phyloP scores from a whole-genome alignment of 176 grass and related monocot genomes.

The Musa schizocarpa region DNA sequence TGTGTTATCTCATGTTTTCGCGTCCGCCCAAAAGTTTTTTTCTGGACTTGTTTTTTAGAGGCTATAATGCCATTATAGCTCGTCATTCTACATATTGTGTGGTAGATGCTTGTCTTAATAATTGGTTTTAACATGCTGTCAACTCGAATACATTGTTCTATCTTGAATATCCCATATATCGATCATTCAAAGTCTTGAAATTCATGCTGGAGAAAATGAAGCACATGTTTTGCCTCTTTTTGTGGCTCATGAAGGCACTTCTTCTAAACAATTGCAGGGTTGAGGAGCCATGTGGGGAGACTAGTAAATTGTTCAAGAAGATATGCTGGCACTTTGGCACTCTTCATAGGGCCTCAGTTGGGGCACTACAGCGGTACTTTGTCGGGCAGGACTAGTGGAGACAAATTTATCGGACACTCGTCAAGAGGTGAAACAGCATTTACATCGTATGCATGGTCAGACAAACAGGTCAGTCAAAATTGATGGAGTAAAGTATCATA shows the following conservation, averaged over 20 bases:
- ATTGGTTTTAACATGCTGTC: too few species aligned
- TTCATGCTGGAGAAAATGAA: neutral
- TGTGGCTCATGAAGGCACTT: too few species aligned
- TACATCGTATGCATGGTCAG: constrained; percentile 56
- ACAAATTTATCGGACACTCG: constrained; percentile 27
- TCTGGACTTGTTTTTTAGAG: too few species aligned
- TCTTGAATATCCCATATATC: too few species aligned
- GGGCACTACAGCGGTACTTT: constrained; percentile 35
- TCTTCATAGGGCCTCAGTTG: constrained; percentile 28
- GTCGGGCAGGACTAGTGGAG: constrained; percentile 26
- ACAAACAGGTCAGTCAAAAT: constrained; percentile 58
- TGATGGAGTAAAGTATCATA: neutral
- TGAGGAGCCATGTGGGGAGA: neutral
- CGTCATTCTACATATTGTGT: too few species aligned
- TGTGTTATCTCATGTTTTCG: neutral
- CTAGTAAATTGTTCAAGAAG: constrained; percentile 29
- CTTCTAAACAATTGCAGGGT: neutral
- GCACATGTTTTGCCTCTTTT: too few species aligned
- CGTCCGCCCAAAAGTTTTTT: too few species aligned
- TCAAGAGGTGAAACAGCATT: constrained; percentile 40
- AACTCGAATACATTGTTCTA: too few species aligned
- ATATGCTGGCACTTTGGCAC: constrained; percentile 20
- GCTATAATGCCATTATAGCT: too few species aligned
- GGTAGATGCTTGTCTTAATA: too few species aligned
- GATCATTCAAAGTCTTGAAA: neutral